These are phyloP conservation scores for Chiua virens DNA, from an alignment of 768 basidiomycete species.

Conservation along the genomic window DNA sequence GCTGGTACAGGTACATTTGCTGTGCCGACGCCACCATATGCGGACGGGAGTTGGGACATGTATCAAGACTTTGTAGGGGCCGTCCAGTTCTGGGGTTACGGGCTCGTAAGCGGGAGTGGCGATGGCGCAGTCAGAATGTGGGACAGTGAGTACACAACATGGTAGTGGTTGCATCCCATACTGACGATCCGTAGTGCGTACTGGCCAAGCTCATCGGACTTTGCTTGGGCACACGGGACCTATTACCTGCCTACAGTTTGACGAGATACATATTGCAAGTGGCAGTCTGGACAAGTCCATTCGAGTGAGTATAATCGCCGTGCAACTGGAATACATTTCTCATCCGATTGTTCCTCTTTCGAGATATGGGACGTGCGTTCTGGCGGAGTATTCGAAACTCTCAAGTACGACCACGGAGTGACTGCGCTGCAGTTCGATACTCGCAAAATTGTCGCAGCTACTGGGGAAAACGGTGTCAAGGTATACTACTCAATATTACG, in stretches of 20 bases:
- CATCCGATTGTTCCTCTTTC: neutral
- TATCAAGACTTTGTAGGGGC: conserved; percentile 98
- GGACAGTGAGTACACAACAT: conserved; percentile 73
- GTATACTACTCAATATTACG: conserved; percentile 39
- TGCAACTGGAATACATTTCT: neutral
- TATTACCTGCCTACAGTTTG: conserved; percentile 93
- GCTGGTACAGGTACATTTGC: conserved; percentile 67
- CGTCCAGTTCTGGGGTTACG: conserved; percentile 98
- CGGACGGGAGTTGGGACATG: conserved; percentile 91
- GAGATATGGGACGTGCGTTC: conserved; percentile 97
- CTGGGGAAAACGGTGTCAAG: conserved; percentile 92
- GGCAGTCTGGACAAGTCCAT: conserved; percentile 94
- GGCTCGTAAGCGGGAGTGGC: conserved; percentile 93
- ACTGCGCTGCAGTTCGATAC: conserved; percentile 94
- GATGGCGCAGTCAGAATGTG: conserved; percentile 99
- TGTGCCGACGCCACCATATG: conserved; percentile 82
- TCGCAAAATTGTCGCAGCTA: conserved; percentile 87
- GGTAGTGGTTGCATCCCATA: neutral
- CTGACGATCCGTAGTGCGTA: conserved; percentile 70
- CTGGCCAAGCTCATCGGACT: conserved; percentile 94
- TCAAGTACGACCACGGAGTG: conserved; percentile 88
- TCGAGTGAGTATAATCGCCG: conserved; percentile 51
- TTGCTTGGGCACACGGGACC: conserved; percentile 91
- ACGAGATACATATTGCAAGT: conserved; percentile 90
- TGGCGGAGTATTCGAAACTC: conserved; percentile 83